A percentile compares a stretch with the other conserved stretches of the same genome.
Conservation (phyloP, 1,284 basidiomycete species). For the Ceratobasidium papillatum region DNA sequence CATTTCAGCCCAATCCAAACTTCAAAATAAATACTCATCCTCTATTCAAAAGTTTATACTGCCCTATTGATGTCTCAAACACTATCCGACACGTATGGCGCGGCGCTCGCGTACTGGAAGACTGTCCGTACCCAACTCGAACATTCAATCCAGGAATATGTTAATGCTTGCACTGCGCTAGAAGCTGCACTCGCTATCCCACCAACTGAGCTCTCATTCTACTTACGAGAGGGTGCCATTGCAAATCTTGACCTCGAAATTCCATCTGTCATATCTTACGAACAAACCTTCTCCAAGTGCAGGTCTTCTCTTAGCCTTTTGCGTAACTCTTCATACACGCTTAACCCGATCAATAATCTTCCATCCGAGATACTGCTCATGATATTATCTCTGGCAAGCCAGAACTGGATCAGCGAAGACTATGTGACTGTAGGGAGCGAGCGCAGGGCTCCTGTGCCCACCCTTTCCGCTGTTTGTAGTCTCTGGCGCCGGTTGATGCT, state of each 20-base stretch:
- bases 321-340: background rate
- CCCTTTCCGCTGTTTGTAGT: background rate
- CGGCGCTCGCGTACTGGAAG: background rate
- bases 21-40: too few species aligned
- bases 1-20: too few species aligned
- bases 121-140: background rate
- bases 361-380: background rate
- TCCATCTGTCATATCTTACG: background rate
- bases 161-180: background rate
- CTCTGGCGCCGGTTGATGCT: conserved; percentile 2
- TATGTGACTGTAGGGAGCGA: background rate
- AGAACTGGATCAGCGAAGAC: background rate
- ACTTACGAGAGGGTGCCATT: background rate
- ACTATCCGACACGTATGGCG: background rate
- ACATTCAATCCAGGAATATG: background rate
- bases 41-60: too few species aligned
- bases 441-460: too few species aligned
- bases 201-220: background rate
- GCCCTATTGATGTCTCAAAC: conserved; percentile 1
- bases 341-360: background rate
- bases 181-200: background rate
- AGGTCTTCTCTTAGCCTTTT: background rate
- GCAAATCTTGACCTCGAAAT: background rate
- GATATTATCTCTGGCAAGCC: background rate
- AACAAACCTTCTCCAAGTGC: background rate